phyloP scores from a whole-genome alignment of 208 protist species.

The Acanthamoeba triangularis region DNA sequence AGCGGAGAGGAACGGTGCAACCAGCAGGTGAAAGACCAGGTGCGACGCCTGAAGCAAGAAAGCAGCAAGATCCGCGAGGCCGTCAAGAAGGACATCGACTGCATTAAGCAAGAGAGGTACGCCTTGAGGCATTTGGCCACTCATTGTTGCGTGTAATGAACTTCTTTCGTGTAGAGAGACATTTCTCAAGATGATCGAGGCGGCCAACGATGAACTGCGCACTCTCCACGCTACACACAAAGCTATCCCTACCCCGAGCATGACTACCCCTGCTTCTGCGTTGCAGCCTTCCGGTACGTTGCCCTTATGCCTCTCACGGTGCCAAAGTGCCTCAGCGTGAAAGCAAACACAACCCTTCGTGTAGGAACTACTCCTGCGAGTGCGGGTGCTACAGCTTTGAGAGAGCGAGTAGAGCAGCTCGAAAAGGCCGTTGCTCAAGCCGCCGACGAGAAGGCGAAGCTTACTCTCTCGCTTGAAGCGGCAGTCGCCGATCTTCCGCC shows the following conservation, averaged over 20 bases:
- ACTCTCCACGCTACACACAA: background rate
- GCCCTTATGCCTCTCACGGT: too few relatives aligned
- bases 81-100: background rate
- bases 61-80: background rate
- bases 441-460: too few relatives aligned
- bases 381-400: too few relatives aligned
- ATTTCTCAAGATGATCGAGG: slow-evolving; percentile 5
- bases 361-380: too few relatives aligned
- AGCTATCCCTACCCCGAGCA: background rate
- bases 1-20: slow-evolving; percentile 11
- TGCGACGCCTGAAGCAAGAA: background rate
- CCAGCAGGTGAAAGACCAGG: slow-evolving; percentile 13
- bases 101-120: background rate
- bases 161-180: background rate
- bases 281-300: too few relatives aligned
- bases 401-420: too few relatives aligned
- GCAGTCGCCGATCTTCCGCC: too few relatives aligned
- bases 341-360: too few relatives aligned
- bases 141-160: background rate
- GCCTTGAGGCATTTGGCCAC: background rate
- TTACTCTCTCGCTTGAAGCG: too few relatives aligned
- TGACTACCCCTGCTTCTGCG: too few relatives aligned
- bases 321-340: too few relatives aligned
- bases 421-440: too few relatives aligned
- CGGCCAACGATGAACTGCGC: slow-evolving; percentile 3